phyloP scores from a whole-genome alignment of 2,329 filamentous ascomycete genomes.

The Lecanosticta acicola region DNA sequence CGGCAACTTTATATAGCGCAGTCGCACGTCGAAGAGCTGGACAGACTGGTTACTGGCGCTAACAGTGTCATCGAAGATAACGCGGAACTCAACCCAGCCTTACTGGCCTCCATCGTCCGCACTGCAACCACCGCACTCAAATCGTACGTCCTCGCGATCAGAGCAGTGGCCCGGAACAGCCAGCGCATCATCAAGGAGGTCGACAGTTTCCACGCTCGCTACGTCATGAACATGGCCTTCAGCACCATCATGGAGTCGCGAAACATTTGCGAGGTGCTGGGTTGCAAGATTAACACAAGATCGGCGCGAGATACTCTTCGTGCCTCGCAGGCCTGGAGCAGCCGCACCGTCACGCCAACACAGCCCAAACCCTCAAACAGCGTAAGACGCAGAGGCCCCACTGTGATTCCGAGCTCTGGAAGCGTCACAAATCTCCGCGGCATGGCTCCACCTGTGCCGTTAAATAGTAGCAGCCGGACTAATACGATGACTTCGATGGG shows the following conservation, averaged over 20 bases:
- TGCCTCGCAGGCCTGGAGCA: conserved; percentile 28
- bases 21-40: conserved; percentile 52
- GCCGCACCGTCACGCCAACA: conserved; percentile 41
- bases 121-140: conserved; percentile 47
- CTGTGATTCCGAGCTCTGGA: conserved; percentile 43
- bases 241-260: conserved; percentile 54
- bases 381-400: conserved; percentile 47
- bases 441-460: conserved; percentile 38
- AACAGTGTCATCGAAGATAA: conserved; percentile 47
- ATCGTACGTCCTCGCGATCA: conserved; percentile 46
- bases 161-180: conserved; percentile 45
- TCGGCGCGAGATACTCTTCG: conserved; percentile 23
- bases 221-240: conserved; percentile 54
- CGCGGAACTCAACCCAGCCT: conserved; percentile 38
- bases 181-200: conserved; percentile 50
- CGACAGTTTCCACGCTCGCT: conserved; percentile 54
- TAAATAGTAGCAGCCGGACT: conserved; percentile 48
- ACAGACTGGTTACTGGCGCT: conserved; percentile 40
- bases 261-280: conserved; percentile 52
- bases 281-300: conserved; percentile 34
- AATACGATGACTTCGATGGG: conserved; percentile 45
- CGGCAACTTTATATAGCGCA: conserved; percentile 53
- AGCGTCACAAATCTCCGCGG: conserved; percentile 31
- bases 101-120: conserved; percentile 35
- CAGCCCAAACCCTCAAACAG: conserved; percentile 41